Base-by-base conservation (phyloP, 441 rosid genomes). In the Raphanus hybrid region DNA sequence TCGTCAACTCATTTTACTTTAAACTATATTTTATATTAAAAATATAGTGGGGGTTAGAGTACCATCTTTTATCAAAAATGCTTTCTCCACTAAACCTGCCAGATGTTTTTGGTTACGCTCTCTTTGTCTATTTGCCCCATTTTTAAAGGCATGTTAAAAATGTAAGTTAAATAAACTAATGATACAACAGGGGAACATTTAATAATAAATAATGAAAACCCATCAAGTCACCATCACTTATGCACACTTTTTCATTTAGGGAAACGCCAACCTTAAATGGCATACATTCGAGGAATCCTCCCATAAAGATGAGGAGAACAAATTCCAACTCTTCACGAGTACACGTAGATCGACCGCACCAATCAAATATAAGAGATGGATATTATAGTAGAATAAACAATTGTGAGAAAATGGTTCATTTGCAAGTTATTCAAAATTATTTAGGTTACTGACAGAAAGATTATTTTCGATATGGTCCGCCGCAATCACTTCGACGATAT, bases 71-170 rank as follows among this genome's bases (percentile, higher is more conserved):
- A 74, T 64, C 69, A 60, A 68, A 75, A 83, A 85, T 86, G 86
- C 82, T 74, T 77, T 83, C 73, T 77, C 93, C 88, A 87, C 90
- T 86, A 64, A 81, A 74, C 78, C 64, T 70, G 67, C 67, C 64
- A 60, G 20, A 67, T 45, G 65, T 43, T 67, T 73, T 50, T 48
- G 61, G 52, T 50, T 78, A 55, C 11, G n/a, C 50, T 54, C 50
- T 39, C 59, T 69, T 5, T 48, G 5, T 66, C 78, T 27, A 67
- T n/a, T 54, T 6, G 60, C 35, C 61, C 48, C 52, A 20, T 20
- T 3, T 20, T 41, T 18, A 60, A 68, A 61, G 63, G 20, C 74
- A 34, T 75, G 34, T 52, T 52, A 76, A 69, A 68, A 9, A 6
- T n/a, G 55, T 0, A 63, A 9, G 1, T 8, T 3, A 0, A 16